phyloP scores from a whole-genome alignment of 305 asterid species.

The Lippia alba region DNA sequence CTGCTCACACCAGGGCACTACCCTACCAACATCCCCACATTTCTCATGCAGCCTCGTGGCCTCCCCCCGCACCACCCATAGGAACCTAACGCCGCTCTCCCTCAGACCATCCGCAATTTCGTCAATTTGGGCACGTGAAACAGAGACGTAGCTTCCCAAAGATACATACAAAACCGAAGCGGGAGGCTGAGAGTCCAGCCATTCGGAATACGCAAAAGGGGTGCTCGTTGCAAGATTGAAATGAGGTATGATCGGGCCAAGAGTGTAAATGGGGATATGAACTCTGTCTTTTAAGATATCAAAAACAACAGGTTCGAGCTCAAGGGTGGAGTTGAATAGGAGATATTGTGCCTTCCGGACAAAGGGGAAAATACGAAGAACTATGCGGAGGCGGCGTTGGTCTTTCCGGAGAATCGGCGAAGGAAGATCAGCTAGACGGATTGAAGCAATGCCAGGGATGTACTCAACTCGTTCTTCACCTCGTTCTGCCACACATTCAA shows the following conservation, averaged over 20 bases:
- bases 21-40: conserved; percentile 23
- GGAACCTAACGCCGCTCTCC: conserved; percentile 38
- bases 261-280: conserved; percentile 39
- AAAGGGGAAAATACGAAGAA: conserved; percentile 32
- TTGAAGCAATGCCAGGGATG: conserved; percentile 54
- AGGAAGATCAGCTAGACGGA: conserved; percentile 58
- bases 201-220: neutral
- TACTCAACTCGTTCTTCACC: conserved; percentile 54
- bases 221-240: conserved; percentile 16
- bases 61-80: conserved; percentile 46
- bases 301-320: conserved; percentile 48
- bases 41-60: conserved; percentile 19
- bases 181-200: conserved; percentile 41
- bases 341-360: conserved; percentile 49
- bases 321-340: conserved; percentile 43
- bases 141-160: conserved; percentile 41
- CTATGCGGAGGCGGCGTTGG: conserved; percentile 36
- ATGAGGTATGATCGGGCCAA: conserved; percentile 44
- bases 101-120: conserved; percentile 40
- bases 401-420: conserved; percentile 39
- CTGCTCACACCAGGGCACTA: conserved; percentile 46
- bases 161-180: conserved; percentile 42
- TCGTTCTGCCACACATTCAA: conserved; percentile 40
- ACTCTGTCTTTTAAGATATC: conserved; percentile 47
- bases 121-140: conserved; percentile 37